A percentile compares a stretch with the other conserved stretches of the same genome.
Evolutionary conservation across 2,329 filamentous ascomycete genomes (phyloP).

Genomic region (Cryphonectria radicalis): DNA sequence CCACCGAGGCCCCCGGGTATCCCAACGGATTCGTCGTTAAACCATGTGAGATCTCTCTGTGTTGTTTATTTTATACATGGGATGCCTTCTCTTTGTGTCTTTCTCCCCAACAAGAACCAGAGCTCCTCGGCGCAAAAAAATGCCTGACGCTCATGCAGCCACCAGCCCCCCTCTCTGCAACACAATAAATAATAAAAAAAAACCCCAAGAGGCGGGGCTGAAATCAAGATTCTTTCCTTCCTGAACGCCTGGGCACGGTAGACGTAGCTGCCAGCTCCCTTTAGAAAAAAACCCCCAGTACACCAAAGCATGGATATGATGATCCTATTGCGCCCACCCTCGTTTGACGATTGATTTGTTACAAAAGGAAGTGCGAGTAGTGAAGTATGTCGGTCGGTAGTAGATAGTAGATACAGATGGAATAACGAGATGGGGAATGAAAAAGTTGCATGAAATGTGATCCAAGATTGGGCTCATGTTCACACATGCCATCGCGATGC

Average conservation of each 20-base stretch:
- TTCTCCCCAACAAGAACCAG: not conserved
- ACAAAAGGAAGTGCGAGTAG: slow-evolving; percentile 24
- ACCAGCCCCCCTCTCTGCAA: not conserved
- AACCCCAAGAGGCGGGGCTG: not conserved
- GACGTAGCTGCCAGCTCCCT: slow-evolving; percentile 25
- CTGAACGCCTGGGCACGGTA: slow-evolving; percentile 27
- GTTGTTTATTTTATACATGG: slow-evolving; percentile 14
- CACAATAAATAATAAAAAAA: not conserved
- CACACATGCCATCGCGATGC: not conserved
- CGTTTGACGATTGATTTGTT: slow-evolving; percentile 20
- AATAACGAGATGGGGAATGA: not conserved
- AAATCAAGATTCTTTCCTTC: slow-evolving; percentile 15
- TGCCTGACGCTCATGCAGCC: slow-evolving; percentile 24
- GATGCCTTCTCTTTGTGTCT: slow-evolving; percentile 2
- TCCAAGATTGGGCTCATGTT: not conserved
- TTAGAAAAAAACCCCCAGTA: not conserved
- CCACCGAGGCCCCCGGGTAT: slow-evolving; percentile 11
- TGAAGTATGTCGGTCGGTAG: slow-evolving; percentile 13
- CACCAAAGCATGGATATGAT: slow-evolving; percentile 19
- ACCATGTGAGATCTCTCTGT: not conserved
- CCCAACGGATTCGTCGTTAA: slow-evolving; percentile 11
- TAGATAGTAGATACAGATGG: slow-evolving; percentile 26
- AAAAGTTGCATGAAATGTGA: not conserved
- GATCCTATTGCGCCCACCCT: slow-evolving; percentile 24
- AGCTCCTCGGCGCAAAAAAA: not conserved